Base-by-base conservation (phyloP, 768 basidiomycete genomes). In the Mycena vitilis region DNA sequence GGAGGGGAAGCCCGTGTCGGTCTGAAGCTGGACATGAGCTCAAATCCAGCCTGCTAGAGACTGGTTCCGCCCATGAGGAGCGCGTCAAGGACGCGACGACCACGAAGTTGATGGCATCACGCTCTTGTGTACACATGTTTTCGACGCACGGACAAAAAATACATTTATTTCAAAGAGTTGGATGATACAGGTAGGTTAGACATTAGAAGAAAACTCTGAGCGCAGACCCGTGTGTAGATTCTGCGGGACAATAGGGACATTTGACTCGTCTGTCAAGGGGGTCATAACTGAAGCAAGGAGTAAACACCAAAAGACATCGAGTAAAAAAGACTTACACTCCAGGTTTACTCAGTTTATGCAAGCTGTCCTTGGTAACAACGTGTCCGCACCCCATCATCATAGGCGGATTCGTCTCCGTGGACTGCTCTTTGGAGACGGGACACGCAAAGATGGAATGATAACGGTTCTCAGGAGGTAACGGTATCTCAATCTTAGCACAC, bases 351-450 rank as follows among this genome's bases (percentile, higher is more conserved):
- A 99, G 82, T 78, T 96, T 95, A 70, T 89, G 88, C 70, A 99
- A 81, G 78, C 94, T 97, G 74, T 98, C 97, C 76, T 92, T 92
- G 2, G 95, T 91, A 52, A 99, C 91, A 44, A 98, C 96, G 79
- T 99, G 98, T 2, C 97, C 98, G 77, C 98, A 99, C 5, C 83
- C 81, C 85, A 99, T 92, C 93, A 98, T 96, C 95, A 98, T 98
- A 0, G 98, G 97, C 11, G 96, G 98, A 77, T 99, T 99, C 65
- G 86, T 79, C 60, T 95, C 92, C 5, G 94, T 96, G 25, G 95
- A 91, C 80, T 98, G 97, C 75, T 99, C 97, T 80, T 98, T 99
- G 11, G 95, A 97, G 23, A 99, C 98, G 0, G 98, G 95, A 78
- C 98, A 99, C 54, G 95, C 91, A 78, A 99, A 99, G 65, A 99